These are phyloP conservation scores for sweet orange (Citrus sinensis) DNA, from an alignment of 345 rosid species.

Conservation along the genomic window DNA sequence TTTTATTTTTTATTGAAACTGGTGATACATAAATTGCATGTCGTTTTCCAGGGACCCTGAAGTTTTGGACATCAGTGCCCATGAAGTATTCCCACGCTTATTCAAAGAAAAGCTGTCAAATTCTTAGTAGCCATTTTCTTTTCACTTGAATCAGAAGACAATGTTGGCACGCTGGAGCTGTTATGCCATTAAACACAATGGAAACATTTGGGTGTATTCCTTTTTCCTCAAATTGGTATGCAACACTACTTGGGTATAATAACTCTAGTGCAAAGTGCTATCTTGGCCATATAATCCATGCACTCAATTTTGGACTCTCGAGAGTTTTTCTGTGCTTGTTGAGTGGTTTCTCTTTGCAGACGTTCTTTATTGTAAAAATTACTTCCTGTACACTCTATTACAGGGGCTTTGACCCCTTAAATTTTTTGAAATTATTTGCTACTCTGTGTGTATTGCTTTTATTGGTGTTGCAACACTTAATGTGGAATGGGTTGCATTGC, in stretches of 20 bases:
- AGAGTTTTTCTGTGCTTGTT: slow-evolving; percentile 5
- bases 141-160: neutral
- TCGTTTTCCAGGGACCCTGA: slow-evolving; percentile 75
- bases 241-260: slow-evolving; percentile 11
- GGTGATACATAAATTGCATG: neutral
- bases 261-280: slow-evolving; percentile 9
- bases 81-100: slow-evolving; percentile 83
- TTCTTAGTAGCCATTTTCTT: slow-evolving; percentile 23
- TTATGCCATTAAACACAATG: neutral
- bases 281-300: slow-evolving; percentile 2
- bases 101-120: slow-evolving; percentile 54
- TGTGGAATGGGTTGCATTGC: neutral
- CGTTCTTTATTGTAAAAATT: slow-evolving; percentile 3
- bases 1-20: neutral
- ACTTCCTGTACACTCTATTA: slow-evolving; percentile 3
- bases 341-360: slow-evolving; percentile 6
- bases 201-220: neutral
- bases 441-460: neutral
- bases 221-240: slow-evolving; percentile 4
- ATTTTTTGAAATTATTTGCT: neutral
- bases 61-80: slow-evolving; percentile 59
- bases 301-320: slow-evolving; percentile 6
- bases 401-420: neutral
- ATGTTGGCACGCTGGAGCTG: neutral
- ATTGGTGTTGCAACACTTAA: neutral